Conservation (phyloP, 805 yeast species). For the Metschnikowia reukaufii region DNA sequence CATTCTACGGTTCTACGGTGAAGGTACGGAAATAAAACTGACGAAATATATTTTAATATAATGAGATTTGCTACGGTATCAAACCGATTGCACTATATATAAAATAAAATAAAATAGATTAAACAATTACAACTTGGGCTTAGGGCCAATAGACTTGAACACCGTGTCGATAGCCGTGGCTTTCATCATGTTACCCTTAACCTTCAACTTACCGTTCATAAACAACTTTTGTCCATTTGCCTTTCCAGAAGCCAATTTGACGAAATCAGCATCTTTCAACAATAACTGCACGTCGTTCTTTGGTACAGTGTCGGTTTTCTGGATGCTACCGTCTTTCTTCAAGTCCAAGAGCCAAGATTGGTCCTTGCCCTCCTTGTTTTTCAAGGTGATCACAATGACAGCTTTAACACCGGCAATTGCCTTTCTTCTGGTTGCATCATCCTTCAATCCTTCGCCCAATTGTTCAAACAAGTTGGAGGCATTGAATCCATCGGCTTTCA, state of each 20-base stretch:
- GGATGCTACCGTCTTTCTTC: conserved; percentile 20
- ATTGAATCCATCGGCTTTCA: conserved; percentile 41
- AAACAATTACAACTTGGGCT: conserved; percentile 38
- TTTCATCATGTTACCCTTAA: conserved; percentile 89
- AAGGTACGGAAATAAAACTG: background rate
- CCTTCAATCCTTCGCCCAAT: conserved; percentile 40
- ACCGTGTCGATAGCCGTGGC: conserved; percentile 74
- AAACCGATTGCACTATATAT: background rate
- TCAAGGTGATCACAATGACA: conserved; percentile 55
- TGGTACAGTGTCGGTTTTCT: conserved; percentile 22
- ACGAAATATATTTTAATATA: background rate
- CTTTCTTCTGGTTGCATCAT: conserved; percentile 34
- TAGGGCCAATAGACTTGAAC: conserved; percentile 51
- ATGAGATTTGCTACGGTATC: conserved; percentile 1
- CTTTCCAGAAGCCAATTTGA: conserved; percentile 71
- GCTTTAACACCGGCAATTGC: conserved; percentile 55
- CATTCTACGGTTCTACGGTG: no score
- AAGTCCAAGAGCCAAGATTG: conserved; percentile 25
- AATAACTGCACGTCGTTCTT: conserved; percentile 64
- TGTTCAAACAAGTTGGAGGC: conserved; percentile 43
- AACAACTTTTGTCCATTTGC: conserved; percentile 83
- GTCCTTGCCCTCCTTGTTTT: conserved; percentile 25
- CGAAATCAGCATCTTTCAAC: conserved; percentile 67
- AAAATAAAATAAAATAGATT: background rate
- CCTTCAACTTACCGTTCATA: conserved; percentile 80